These are phyloP conservation scores for Calonectria honghensis DNA, from an alignment of 2,329 filamentous ascomycete species.

Conservation along the genomic window DNA sequence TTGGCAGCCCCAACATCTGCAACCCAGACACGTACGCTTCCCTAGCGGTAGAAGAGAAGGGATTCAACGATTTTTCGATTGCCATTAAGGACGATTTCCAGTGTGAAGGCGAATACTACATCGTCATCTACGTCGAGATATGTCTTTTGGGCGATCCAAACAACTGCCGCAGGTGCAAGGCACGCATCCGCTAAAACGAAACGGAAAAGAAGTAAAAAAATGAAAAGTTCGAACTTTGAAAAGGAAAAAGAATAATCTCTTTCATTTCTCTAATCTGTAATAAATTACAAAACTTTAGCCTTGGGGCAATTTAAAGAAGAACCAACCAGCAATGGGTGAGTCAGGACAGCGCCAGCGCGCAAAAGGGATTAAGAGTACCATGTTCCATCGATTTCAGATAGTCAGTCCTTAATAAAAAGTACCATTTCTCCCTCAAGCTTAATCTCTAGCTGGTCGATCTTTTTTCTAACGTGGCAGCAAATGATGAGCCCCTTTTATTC, in stretches of 20 bases:
- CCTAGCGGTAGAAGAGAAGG: conserved; percentile 45
- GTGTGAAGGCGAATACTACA: conserved; percentile 50
- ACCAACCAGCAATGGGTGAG: neutral
- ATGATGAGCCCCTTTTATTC: neutral
- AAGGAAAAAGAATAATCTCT: neutral
- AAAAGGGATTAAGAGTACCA: conserved; percentile 29
- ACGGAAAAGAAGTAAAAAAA: neutral
- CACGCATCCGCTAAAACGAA: conserved; percentile 12
- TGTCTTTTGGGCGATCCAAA: conserved; percentile 44
- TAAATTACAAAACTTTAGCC: neutral
- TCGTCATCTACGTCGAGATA: conserved; percentile 52
- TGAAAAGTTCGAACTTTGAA: neutral
- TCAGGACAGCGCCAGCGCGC: neutral
- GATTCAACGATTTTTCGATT: conserved; percentile 46
- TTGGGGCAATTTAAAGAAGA: too few species aligned
- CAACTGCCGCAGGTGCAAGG: conserved; percentile 40
- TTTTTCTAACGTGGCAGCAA: neutral
- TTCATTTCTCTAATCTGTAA: conserved; percentile 15
- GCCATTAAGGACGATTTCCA: conserved; percentile 49
- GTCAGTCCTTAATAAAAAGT: conserved; percentile 39
- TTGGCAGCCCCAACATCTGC: conserved; percentile 48
- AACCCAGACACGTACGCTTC: conserved; percentile 47
- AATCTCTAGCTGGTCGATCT: neutral
- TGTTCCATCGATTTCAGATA: conserved; percentile 35
- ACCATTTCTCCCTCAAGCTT: conserved; percentile 12